Evolutionary conservation across 495 filamentous ascomycete species (phyloP), one percentile per base, ranked within the genome.

Genomic region (Cudoniella acicularis): DNA sequence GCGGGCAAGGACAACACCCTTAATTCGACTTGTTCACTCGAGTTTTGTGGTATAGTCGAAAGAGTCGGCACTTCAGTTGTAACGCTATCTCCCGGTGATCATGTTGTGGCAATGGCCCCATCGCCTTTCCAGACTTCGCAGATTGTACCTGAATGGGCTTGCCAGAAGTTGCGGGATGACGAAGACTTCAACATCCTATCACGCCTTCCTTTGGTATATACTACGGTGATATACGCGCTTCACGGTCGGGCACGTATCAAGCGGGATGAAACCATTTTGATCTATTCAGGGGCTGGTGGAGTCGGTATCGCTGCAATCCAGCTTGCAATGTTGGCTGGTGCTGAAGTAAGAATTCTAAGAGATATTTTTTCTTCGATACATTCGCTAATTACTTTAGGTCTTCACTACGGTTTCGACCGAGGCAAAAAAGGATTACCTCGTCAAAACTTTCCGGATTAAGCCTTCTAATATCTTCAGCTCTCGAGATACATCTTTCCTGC

Each of bases 231-330:
- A 56, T 78, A 87, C 66, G 74, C 77, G 0, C 16, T 82, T 3
- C 51, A 76, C 25, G 72, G 77, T 23, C 63, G 74, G 10, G 76
- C 70, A 16, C 65, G 73, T 1, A 69, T 81, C 0, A 56, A 59
- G 10, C 69, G 74, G 10, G 83, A 74, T 26, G 82, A 88, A 63
- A 79, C 70, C 9, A 76, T 87, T 0, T 73, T 88, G 17, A 83
- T 88, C 43, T 81, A 87, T 55, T 72, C 77, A 0, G 85, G 77
- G 13, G 72, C 85, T 10, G 82, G 83, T 24, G 79, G 75, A 1
- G 73, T 86, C 1, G 85, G 84, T 1, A 80, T 85, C 62, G 84
- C 83, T 11, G 79, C 83, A 10, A 82, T 87, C 52, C 70, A 72
- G 40, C 51, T 88, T 0, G 79, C 82, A 0, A 75, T 83, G 41